These are phyloP conservation scores for Metschnikowia drakensbergensis DNA, from an alignment of 805 yeast species.

Conservation along the genomic window DNA sequence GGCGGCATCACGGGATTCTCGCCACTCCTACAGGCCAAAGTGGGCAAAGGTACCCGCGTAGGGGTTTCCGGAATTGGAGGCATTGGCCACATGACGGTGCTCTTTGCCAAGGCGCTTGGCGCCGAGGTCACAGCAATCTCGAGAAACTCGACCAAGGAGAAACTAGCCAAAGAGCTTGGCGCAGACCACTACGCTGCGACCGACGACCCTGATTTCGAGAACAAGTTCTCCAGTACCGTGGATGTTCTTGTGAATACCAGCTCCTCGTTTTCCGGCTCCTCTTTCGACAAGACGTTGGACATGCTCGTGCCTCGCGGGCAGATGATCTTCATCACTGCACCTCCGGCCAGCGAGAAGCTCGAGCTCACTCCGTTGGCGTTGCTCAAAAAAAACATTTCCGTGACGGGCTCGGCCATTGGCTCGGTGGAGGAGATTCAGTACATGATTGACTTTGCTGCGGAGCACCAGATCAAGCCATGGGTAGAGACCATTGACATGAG, in stretches of 20 bases:
- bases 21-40: constrained; percentile 19
- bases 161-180: constrained; percentile 51
- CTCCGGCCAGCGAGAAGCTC: constrained; percentile 12
- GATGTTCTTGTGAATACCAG: constrained; percentile 17
- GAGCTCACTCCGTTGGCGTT: constrained; percentile 9
- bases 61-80: constrained; percentile 68
- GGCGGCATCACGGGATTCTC: constrained; percentile 22
- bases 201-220: constrained; percentile 21
- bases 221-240: constrained; percentile 11
- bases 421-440: constrained; percentile 15
- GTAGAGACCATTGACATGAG: constrained; percentile 18
- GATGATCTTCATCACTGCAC: constrained; percentile 17
- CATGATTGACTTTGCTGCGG: constrained; percentile 19
- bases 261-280: constrained; percentile 18
- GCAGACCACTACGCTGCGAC: constrained; percentile 39
- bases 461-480: constrained; percentile 18
- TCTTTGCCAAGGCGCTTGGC: constrained; percentile 59
- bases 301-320: constrained; percentile 17
- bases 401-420: constrained; percentile 18
- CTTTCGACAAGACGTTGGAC: constrained; percentile 13
- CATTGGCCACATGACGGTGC: constrained; percentile 60
- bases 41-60: constrained; percentile 36
- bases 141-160: constrained; percentile 47
- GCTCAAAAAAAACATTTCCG: constrained; percentile 14
- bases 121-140: constrained; percentile 60